phyloP scores from a whole-genome alignment of 2,329 filamentous ascomycete species.

The Ophiocordyceps robertsii region DNA sequence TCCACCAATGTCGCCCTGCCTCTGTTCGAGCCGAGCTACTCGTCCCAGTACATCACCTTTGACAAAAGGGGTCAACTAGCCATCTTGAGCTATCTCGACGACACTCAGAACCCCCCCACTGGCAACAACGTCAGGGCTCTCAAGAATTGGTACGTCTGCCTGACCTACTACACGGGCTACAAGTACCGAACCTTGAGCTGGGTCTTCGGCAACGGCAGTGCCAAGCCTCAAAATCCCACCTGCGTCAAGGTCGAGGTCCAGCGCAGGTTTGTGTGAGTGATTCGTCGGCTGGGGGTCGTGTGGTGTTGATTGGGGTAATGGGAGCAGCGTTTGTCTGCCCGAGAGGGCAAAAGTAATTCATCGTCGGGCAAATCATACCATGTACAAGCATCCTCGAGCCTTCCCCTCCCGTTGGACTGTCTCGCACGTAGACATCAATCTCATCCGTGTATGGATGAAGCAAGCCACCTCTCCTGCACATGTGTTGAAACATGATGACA shows the following conservation, averaged over 20 bases:
- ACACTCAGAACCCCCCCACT: constrained; percentile 4
- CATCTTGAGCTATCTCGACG: constrained; percentile 7
- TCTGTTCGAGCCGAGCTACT: constrained; percentile 7
- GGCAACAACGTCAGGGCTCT: constrained; percentile 1
- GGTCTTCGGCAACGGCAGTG: constrained; percentile 5
- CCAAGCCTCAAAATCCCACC: constrained; percentile 10
- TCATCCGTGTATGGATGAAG: no score
- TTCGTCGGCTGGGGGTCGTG: no score
- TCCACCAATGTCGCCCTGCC: constrained; percentile 10
- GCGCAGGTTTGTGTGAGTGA: constrained; percentile 5
- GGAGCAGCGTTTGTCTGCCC: no score
- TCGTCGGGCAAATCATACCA: no score
- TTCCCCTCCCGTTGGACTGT: no score
- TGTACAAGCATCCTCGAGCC: no score
- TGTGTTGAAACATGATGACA: no score
- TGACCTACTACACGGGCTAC: constrained; percentile 6
- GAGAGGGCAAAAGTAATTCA: no score
- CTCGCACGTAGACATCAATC: no score
- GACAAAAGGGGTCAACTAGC: constrained; percentile 4
- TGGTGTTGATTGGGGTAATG: no score
- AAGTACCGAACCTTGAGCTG: constrained; percentile 7
- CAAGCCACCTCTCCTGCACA: no score
- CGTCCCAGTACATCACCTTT: constrained; percentile 11
- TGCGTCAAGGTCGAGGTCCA: constrained; percentile 10
- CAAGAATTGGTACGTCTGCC: constrained; percentile 9